Evolutionary conservation across 495 filamentous ascomycete genomes (phyloP), one percentile per base, ranked within the genome.

Genomic region (Tuber borchii): DNA sequence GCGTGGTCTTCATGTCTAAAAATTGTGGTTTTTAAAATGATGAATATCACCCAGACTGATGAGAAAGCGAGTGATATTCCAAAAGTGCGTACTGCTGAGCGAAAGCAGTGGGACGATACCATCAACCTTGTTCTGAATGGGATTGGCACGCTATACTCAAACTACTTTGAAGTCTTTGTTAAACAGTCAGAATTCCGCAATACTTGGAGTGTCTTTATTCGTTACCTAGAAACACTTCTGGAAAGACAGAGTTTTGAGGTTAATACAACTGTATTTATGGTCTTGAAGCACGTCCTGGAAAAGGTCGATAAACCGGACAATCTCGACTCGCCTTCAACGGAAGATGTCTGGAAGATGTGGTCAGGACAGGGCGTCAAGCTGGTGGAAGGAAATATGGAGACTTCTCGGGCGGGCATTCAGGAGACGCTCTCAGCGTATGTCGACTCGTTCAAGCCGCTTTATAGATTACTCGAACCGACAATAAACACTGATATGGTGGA

Each of bases 1-100:
- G 91, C 93, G 17, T 97, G 94, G 95, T 90, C 89, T 46, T 86
- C 94, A 70, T 97, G 93, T 82, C 87, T 97, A 71, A 90, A 91
- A 74, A 88, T 89, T 16, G 91, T 97, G 12, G 86, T 97, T 14
- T 93, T 95, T 80, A 88, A 87, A 61, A 90, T 97, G 86, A 85
- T 96, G 69, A 85, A 88, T 71, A 84, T 82, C 81, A 82, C 86
- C 84, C 56, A 84, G 83, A 73, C 77, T 71, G 34, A 75, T 82
- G n/a, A 71, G 74, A 56, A 69, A 34, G 56, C 69, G 20, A 45
- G 68, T 12, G 73, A 73, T 7, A 46, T 73, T 5, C 44, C 44
- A 2, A 75, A 78, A 51, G 12, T 74, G 77, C 42, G 77, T 78
- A 17, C 81, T 73, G 72, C 76, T 19, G 74, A 84, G 80, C 73